A percentile compares a stretch with the other conserved stretches of the same genome.
phyloP scores from a whole-genome alignment of 129 eudicot species.

The Apium graveolens region DNA sequence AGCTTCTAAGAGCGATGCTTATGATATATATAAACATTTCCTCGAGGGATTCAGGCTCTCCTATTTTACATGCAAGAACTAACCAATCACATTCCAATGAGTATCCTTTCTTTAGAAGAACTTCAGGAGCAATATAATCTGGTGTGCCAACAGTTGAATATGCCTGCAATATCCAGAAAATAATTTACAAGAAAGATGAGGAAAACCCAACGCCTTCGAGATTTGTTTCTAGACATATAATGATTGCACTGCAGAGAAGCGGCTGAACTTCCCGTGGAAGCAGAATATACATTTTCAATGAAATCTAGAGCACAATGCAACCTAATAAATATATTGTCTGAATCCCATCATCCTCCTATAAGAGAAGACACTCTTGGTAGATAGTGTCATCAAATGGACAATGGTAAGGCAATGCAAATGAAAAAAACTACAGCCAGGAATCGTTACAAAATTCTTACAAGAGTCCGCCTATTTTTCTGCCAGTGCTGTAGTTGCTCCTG shows the following conservation, averaged over 20 bases:
- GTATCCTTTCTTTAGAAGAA: constrained; percentile 12
- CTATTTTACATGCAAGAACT: not conserved
- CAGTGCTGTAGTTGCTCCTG: constrained; percentile 32
- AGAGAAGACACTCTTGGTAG: not conserved
- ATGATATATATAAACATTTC: not conserved
- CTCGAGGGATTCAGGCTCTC: not conserved
- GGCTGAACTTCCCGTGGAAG: not conserved
- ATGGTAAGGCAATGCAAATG: not conserved
- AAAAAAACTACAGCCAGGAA: not conserved
- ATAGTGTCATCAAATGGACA: not conserved
- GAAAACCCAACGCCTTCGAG: not conserved
- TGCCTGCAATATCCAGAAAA: constrained; percentile 8
- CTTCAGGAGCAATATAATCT: constrained; percentile 14
- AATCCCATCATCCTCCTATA: not conserved
- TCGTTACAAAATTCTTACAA: constrained; percentile 15
- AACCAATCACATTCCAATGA: constrained; percentile 13
- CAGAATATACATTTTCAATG: not conserved
- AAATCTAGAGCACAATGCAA: not conserved
- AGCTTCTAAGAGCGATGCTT: not conserved
- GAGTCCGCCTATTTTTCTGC: constrained; percentile 28
- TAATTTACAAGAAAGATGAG: not conserved
- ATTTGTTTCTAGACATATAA: not conserved
- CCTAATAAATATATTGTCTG: not conserved
- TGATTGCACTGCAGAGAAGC: not conserved
- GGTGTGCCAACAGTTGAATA: constrained; percentile 16